Base-by-base conservation (phyloP, 2,329 filamentous ascomycete genomes). In the Colletotrichum phormii region DNA sequence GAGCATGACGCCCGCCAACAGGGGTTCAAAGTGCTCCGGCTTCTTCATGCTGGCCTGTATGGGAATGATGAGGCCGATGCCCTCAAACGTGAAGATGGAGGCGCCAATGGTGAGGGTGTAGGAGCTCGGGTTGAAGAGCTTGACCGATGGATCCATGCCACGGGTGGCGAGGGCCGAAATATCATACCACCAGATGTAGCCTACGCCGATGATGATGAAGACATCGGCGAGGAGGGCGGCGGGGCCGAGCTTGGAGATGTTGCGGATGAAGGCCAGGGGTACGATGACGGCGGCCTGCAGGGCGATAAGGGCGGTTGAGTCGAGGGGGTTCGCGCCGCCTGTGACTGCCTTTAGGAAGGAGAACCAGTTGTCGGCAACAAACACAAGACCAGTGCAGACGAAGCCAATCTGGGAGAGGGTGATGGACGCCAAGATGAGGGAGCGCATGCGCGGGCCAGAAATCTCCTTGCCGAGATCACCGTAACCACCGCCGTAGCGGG, bases 41-140 rank as follows among this genome's bases (percentile, higher is more conserved):
- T 91, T 85, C 77, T 89, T 89, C 93, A 99, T 99, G 26, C 95
- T 97, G 79, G 97, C 95, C 83, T 99, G 97, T 73, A 99, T 98
- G 0, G 97, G 97, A 75, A 99, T 98, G 82, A 99, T 97, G 61
- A 99, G 90, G 13, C 97, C 97, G 74, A 99, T 97, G 33, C 97
- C 97, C 81, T 99, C 97, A 80, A 98, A 99, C 0, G 97, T 98
- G 85, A 99, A 99, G 81, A 95, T 94, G 49, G 92, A 90, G 2
- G 91, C 90, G 64, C 93, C 93, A 60, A 95, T 88, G 31, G 92
- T 94, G 66, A 94, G 84, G 0, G 93, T 92, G 79, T 92, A 94
- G 68, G 89, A 86, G 31, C 86, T 83, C 0, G 92, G 90, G 80
- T 94, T 94, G 86, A 94, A 94, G 15, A 93, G 84, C 63, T 86